phyloP scores from a whole-genome alignment of 2,329 filamentous ascomycete genomes.

The Talaromyces pinophilus region DNA sequence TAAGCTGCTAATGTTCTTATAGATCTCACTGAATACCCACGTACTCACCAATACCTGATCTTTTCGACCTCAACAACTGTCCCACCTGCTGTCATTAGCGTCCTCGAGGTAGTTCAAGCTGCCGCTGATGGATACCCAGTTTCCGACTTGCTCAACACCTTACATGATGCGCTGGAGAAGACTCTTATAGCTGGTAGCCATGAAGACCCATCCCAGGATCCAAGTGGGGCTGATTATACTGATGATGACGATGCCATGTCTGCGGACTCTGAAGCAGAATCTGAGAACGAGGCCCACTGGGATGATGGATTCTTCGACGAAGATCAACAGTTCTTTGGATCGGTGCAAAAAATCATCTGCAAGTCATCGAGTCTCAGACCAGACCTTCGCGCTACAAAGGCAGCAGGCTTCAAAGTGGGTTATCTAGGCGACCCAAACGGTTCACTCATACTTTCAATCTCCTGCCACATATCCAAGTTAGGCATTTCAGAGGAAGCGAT shows the following conservation, averaged over 20 bases:
- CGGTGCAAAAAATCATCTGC: not conserved
- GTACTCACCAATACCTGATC: conserved; percentile 58
- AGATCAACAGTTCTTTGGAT: conserved; percentile 23
- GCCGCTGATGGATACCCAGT: conserved; percentile 48
- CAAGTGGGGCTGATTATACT: not conserved
- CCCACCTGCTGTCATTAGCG: conserved; percentile 31
- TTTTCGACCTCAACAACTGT: conserved; percentile 53
- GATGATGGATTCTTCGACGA: conserved; percentile 24
- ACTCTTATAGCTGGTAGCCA: conserved; percentile 25
- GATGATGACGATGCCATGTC: not conserved
- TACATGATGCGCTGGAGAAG: conserved; percentile 44
- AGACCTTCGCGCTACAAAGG: conserved; percentile 64
- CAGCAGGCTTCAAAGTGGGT: conserved; percentile 70
- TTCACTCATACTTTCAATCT: conserved; percentile 63
- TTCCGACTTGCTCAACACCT: conserved; percentile 50
- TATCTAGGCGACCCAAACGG: conserved; percentile 57
- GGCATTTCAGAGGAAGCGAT: conserved; percentile 30
- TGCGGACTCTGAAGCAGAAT: not conserved
- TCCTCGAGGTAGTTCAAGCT: conserved; percentile 51
- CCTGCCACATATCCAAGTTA: conserved; percentile 64
- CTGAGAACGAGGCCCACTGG: conserved; percentile 24
- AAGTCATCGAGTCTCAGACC: conserved; percentile 47
- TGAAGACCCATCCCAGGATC: not conserved
- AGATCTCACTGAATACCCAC: conserved; percentile 64
- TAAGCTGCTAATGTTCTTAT: conserved; percentile 13